Evolutionary conservation across 768 basidiomycete species (phyloP).

Genomic region (Pisolithus orientalis): DNA sequence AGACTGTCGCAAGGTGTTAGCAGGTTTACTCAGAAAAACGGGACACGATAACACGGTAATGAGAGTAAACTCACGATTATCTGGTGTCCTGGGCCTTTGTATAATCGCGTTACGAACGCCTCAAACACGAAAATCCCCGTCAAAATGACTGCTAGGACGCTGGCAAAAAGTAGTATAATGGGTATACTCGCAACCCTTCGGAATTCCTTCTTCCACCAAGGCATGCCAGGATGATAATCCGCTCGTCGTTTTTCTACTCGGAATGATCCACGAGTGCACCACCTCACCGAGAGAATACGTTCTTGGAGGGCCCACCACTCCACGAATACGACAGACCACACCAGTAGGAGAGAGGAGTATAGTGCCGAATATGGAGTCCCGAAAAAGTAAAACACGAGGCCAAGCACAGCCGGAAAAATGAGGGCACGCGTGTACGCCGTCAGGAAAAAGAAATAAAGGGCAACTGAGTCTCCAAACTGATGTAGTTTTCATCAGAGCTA

Average conservation of each 20-base stretch:
- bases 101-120: conserved; percentile 84
- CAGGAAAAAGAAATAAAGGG: conserved; percentile 88
- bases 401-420: conserved; percentile 66
- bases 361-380: conserved; percentile 66
- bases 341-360: conserved; percentile 69
- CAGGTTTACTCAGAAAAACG: background rate
- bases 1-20: conserved; percentile 36
- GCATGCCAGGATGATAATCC: conserved; percentile 45
- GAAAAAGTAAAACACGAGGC: conserved; percentile 63
- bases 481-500: background rate
- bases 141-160: conserved; percentile 60
- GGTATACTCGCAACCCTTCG: conserved; percentile 65
- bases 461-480: conserved; percentile 75
- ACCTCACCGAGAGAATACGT: conserved; percentile 73
- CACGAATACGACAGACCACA: conserved; percentile 84
- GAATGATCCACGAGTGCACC: conserved; percentile 74
- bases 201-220: conserved; percentile 73
- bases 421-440: conserved; percentile 78
- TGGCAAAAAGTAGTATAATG: conserved; percentile 68
- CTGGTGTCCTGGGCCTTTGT: conserved; percentile 79
- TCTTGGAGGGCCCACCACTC: conserved; percentile 92
- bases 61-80: conserved; percentile 55
- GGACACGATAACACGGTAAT: background rate
- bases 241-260: conserved; percentile 69
- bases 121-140: conserved; percentile 83